These are phyloP conservation scores for Rheum nobile DNA, from an alignment of 148 eudicot species.

Conservation along the genomic window DNA sequence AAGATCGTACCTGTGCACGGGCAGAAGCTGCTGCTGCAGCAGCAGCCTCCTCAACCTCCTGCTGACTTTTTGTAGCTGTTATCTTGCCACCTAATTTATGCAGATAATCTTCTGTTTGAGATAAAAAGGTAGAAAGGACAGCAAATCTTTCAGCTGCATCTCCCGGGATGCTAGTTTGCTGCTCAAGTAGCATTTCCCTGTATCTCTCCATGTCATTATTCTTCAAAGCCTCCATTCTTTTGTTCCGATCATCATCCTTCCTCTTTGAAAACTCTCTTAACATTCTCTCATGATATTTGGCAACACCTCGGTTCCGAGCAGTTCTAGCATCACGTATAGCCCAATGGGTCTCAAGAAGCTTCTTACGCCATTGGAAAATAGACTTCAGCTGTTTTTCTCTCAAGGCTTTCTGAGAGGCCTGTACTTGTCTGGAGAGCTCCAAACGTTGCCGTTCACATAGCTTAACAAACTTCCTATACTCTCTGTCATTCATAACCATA, in stretches of 20 bases:
- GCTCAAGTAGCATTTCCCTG: constrained; percentile 93
- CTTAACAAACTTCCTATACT: constrained; percentile 83
- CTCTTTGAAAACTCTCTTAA: constrained; percentile 92
- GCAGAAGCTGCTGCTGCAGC: constrained; percentile 80
- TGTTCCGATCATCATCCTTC: constrained; percentile 78
- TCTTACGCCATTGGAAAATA: constrained; percentile 94
- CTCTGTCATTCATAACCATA: constrained; percentile 94
- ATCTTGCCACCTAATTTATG: constrained; percentile 91
- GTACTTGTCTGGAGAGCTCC: constrained; percentile 82
- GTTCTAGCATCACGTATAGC: constrained; percentile 95
- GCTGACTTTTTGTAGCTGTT: constrained; percentile 89
- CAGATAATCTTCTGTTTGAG: constrained; percentile 95
- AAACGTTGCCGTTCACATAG: constrained; percentile 91
- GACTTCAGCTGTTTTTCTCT: constrained; percentile 93
- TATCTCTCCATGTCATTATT: constrained; percentile 97
- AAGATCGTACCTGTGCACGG: constrained; percentile 57
- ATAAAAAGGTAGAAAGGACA: constrained; percentile 89
- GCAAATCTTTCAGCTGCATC: constrained; percentile 93
- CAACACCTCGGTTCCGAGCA: constrained; percentile 92
- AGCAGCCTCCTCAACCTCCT: constrained; percentile 98
- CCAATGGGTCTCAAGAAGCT: constrained; percentile 97
- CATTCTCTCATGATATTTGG: constrained; percentile 95
- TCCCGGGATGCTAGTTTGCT: constrained; percentile 88
- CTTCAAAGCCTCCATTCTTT: constrained; percentile 96
- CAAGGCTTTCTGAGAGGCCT: constrained; percentile 75